phyloP scores from a whole-genome alignment of 2,329 filamentous ascomycete species.

The Epichloe hybrida region DNA sequence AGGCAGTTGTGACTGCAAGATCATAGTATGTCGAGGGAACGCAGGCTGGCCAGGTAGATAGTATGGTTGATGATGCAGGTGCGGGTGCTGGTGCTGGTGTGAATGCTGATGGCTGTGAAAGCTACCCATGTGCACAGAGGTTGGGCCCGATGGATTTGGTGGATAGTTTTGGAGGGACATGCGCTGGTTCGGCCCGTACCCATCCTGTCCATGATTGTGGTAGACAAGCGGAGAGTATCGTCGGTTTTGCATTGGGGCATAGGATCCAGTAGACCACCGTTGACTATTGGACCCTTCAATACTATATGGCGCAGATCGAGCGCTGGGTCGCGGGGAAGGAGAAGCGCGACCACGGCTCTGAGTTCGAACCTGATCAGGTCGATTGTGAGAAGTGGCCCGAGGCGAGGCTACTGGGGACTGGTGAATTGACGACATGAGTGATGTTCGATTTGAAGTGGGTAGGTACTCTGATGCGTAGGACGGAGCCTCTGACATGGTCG shows the following conservation, averaged over 20 bases:
- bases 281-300: conserved; percentile 55
- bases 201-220: conserved; percentile 41
- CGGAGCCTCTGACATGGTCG: conserved; percentile 51
- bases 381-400: conserved; percentile 46
- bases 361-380: conserved; percentile 47
- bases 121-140: conserved; percentile 39
- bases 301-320: conserved; percentile 57
- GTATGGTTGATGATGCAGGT: conserved; percentile 34
- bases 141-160: conserved; percentile 18
- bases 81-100: conserved; percentile 10
- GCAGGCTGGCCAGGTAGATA: conserved; percentile 37
- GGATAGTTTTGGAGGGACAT: conserved; percentile 31
- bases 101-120: conserved; percentile 25
- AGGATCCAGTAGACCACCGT: conserved; percentile 68
- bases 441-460: conserved; percentile 52
- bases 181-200: conserved; percentile 42
- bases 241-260: conserved; percentile 41
- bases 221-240: conserved; percentile 49
- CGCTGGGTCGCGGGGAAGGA: conserved; percentile 53
- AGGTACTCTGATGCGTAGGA: conserved; percentile 56
- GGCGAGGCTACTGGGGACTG: conserved; percentile 63
- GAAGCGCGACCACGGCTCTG: conserved; percentile 59
- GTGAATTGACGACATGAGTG: conserved; percentile 56
- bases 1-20: conserved; percentile 34
- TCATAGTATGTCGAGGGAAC: conserved; percentile 44